Evolutionary conservation across 441 rosid species (phyloP).

Genomic region (Eutrema salsugineum): DNA sequence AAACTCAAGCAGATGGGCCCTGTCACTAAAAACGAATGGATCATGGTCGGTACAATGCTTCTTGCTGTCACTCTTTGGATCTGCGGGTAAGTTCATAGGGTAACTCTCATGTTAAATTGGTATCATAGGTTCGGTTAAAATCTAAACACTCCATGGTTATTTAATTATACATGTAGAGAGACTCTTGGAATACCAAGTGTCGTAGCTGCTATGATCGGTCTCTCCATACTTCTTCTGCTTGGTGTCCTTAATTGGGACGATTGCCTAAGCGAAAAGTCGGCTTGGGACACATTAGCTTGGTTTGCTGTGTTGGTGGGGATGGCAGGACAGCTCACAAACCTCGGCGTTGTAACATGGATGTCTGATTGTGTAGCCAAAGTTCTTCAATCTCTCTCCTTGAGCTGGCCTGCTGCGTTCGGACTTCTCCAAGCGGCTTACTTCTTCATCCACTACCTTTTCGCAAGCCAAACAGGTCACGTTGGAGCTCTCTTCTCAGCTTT

Average conservation of each 20-base stretch:
- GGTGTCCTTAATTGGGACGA: constrained; percentile 98
- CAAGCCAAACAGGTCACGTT: constrained; percentile 96
- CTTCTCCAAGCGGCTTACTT: constrained; percentile 89
- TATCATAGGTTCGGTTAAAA: neutral
- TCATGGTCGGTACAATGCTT: constrained; percentile 87
- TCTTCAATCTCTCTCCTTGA: constrained; percentile 65
- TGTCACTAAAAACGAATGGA: constrained; percentile 76
- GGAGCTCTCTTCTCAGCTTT: constrained; percentile 95
- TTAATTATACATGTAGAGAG: constrained; percentile 49
- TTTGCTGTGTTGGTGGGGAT: constrained; percentile 89
- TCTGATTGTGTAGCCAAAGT: constrained; percentile 63
- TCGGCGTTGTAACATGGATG: constrained; percentile 86
- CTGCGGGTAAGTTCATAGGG: constrained; percentile 59
- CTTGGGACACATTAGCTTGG: constrained; percentile 98
- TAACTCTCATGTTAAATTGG: neutral
- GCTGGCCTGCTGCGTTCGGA: constrained; percentile 88
- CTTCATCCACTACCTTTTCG: constrained; percentile 87
- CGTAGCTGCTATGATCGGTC: constrained; percentile 92
- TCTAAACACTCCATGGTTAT: neutral
- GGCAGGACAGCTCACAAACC: constrained; percentile 89
- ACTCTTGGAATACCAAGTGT: constrained; percentile 80
- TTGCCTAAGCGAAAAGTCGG: constrained; percentile 90
- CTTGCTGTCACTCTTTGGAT: constrained; percentile 95
- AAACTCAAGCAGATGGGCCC: constrained; percentile 84
- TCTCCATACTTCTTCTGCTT: constrained; percentile 73